phyloP scores from a whole-genome alignment of 495 filamentous ascomycete species.

The Cudoniella acicularis region DNA sequence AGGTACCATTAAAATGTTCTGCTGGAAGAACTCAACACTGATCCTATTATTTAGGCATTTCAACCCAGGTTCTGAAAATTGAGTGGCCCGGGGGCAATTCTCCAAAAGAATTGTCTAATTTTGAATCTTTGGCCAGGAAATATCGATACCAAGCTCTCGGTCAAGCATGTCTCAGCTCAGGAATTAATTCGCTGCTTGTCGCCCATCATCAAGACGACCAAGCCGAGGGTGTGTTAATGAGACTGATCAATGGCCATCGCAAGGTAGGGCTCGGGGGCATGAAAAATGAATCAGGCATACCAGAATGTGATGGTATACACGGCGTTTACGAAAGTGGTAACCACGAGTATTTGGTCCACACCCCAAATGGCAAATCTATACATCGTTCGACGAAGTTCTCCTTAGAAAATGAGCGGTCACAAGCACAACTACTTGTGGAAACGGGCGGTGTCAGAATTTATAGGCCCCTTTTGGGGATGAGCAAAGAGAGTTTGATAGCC shows the following conservation, averaged over 20 bases:
- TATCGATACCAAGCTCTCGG: conserved; percentile 72
- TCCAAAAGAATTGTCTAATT: conserved; percentile 49
- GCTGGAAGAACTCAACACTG: background rate
- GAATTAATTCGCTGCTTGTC: conserved; percentile 56
- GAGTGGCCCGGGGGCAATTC: conserved; percentile 39
- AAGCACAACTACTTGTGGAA: conserved; percentile 34
- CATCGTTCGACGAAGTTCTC: too few species aligned
- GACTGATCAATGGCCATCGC: conserved; percentile 58
- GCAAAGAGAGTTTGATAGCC: conserved; percentile 65
- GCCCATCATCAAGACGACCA: conserved; percentile 86
- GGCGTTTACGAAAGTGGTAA: conserved; percentile 62
- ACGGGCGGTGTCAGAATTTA: conserved; percentile 66
- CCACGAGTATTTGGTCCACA: background rate
- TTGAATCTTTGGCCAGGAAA: conserved; percentile 76
- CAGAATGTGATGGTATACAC: conserved; percentile 75
- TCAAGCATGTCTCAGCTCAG: conserved; percentile 44
- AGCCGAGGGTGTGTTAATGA: conserved; percentile 81
- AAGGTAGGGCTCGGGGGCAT: conserved; percentile 71
- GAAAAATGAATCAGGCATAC: conserved; percentile 57
- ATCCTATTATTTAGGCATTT: conserved; percentile 40
- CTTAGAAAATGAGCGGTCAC: background rate
- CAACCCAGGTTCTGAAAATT: conserved; percentile 47
- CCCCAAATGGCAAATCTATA: background rate
- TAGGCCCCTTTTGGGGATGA: conserved; percentile 71
- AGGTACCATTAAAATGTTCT: conserved; percentile 4